Base-by-base conservation (phyloP, 352 stramenopile species). In the Saprolegnia diclina region DNA sequence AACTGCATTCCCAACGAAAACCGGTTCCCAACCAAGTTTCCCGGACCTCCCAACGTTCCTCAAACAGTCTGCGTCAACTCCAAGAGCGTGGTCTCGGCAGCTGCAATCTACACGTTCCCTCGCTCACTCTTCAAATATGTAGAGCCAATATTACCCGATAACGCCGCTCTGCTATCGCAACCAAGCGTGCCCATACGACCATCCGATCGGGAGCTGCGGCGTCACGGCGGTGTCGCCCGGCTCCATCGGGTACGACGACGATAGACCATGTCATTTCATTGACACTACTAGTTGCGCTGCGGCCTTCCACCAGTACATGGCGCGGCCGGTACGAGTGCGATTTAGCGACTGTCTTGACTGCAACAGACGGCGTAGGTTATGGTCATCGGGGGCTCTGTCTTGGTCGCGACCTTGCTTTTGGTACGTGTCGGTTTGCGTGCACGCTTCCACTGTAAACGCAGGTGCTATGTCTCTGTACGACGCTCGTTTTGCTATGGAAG, bases 401-500 rank as follows among this genome's bases (percentile, higher is more conserved):
- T 69, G 35, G 50, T 16, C 26, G 22, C 50, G 29, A 53, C 53
- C 3, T 48, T 29, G 26, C 35, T 59, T 35, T 2, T 59, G 35
- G 19, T 24, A 59, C 35, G n/a, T n/a, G n/a, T n/a, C n/a, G n/a
- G n/a, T n/a, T n/a, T n/a, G n/a, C n/a, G n/a, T n/a, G n/a, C n/a
- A n/a, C n/a, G n/a, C n/a, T n/a, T n/a, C n/a, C n/a, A n/a, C n/a
- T n/a, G n/a, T n/a, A n/a, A n/a, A n/a, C 61, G 19, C 48, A 90
- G 81, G 75, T 87, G 14, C 6, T 70, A 16, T 89, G 86, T 63
- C 61, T 88, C 7, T 2, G 86, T 11, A 68, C 62, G 26, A 84
- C 81, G 0, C 2, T 89, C 1, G 90, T 81, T 45, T 75, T 92
- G 18, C 88, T 83, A 65, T 81, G 88, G 35, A 91, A 92, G 71